Evolutionary conservation across 768 basidiomycete genomes (phyloP).

Genomic region (Sporobolomyces pararoseus): DNA sequence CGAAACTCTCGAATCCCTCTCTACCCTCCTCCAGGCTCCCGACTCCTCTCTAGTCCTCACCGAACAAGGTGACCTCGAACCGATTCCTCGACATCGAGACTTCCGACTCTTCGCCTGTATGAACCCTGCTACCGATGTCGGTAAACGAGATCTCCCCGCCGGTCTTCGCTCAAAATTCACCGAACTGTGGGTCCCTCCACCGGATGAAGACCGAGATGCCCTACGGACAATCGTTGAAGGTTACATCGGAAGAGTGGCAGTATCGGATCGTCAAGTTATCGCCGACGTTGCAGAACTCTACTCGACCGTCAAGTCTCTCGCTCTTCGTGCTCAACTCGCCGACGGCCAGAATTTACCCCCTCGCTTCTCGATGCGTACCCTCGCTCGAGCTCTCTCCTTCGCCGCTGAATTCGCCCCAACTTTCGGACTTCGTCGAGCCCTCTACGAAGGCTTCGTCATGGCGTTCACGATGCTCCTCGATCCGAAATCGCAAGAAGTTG

Average conservation of each 20-base stretch:
- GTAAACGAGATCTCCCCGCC: constrained; percentile 92
- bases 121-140: constrained; percentile 98
- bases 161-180: constrained; percentile 88
- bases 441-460: constrained; percentile 98
- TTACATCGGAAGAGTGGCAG: constrained; percentile 77
- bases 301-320: constrained; percentile 67
- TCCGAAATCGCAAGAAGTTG: constrained; percentile 62
- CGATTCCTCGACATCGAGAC: constrained; percentile 83
- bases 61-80: constrained; percentile 85
- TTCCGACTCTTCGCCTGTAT: constrained; percentile 98
- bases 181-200: constrained; percentile 90
- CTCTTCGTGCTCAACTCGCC: constrained; percentile 71
- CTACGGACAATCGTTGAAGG: constrained; percentile 78
- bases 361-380: constrained; percentile 95
- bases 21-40: constrained; percentile 78
- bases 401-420: constrained; percentile 71
- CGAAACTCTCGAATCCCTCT: constrained; percentile 89
- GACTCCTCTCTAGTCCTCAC: constrained; percentile 85
- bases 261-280: constrained; percentile 79
- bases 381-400: constrained; percentile 84
- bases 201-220: constrained; percentile 86
- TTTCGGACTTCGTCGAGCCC: constrained; percentile 75
- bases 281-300: constrained; percentile 93
- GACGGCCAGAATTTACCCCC: constrained; percentile 90
- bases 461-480: constrained; percentile 95